phyloP scores from a whole-genome alignment of 1,284 basidiomycete genomes.

The Pisolithus thermaeus region DNA sequence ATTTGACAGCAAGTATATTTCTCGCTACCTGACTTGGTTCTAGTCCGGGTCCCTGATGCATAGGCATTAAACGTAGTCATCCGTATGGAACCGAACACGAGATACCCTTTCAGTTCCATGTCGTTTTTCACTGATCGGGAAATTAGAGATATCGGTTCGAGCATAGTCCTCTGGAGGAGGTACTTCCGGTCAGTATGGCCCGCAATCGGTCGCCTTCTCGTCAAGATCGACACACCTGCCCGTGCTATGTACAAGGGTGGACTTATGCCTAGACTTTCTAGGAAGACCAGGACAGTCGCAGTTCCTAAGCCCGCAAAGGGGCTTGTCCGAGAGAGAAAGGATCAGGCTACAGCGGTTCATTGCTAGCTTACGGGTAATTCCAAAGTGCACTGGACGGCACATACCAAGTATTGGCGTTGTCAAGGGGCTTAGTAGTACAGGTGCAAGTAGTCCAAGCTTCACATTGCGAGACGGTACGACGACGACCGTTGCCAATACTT shows the following conservation, averaged over 20 bases:
- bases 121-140: conserved; percentile 71
- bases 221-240: conserved; percentile 76
- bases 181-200: conserved; percentile 75
- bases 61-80: conserved; percentile 73
- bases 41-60: no score
- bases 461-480: conserved; percentile 46
- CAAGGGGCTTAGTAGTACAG: conserved; percentile 46
- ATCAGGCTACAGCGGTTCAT: conserved; percentile 58
- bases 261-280: conserved; percentile 18
- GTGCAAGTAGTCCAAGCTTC: conserved; percentile 51
- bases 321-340: conserved; percentile 53
- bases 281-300: no score
- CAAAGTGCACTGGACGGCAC: conserved; percentile 33
- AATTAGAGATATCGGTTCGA: conserved; percentile 57
- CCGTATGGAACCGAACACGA: conserved; percentile 64
- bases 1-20: conserved; percentile 51
- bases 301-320: conserved; percentile 29
- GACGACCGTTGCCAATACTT: conserved; percentile 56
- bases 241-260: conserved; percentile 67
- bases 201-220: conserved; percentile 56
- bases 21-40: not conserved
- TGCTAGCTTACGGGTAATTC: conserved; percentile 49
- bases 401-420: conserved; percentile 40
- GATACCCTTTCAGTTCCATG: conserved; percentile 66
- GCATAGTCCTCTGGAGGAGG: conserved; percentile 67